Base-by-base conservation (phyloP, 2,329 filamentous ascomycete genomes). In the Xylariaceae sp. region DNA sequence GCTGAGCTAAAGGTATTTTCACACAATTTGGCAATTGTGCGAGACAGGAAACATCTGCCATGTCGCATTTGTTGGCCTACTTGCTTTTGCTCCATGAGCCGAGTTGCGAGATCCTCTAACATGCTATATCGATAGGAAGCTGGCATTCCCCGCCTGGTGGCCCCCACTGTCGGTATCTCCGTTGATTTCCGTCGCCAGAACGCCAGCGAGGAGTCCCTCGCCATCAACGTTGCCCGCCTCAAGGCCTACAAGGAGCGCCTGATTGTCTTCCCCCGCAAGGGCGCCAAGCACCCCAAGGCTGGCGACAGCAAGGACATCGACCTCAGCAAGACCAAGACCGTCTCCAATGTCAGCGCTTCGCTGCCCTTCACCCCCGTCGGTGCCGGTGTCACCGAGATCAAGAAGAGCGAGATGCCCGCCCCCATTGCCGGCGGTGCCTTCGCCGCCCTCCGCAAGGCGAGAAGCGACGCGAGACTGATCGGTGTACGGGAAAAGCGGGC, bases 101-200 rank as follows among this genome's bases (percentile, higher is more conserved):
- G 19, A 19, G 19, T 19, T 19, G 19, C 19, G n/a, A 55, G 30
- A 45, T 40, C 48, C 54, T 69, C 73, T 74, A 65, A 74, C 71
- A 60, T 62, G 31, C 19, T 19, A 51, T 54, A 9, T n/a, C 37
- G 57, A 64, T 65, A 95, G 92, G 94, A 91, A 78, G 94, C 92
- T 73, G 90, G 89, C 71, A 95, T 99, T 74, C 85, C 92, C 79
- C 89, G 89, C 80, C 91, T 91, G 76, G 84, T 95, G 70, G 94
- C 94, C 69, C 85, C 87, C 72, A 97, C 94, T 76, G 89, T 99
- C 80, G 94, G 94, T 77, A 97, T 99, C 78, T 76, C 90, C 67
- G 92, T 99, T 80, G 94, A 99, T 79, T 82, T 85, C 77, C 92
- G 94, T 80, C 92, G 94, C 77, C 86, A 89, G 81, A 99, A 97